Evolutionary conservation across 768 basidiomycete species (phyloP).

Genomic region (Wakefieldia striispora): DNA sequence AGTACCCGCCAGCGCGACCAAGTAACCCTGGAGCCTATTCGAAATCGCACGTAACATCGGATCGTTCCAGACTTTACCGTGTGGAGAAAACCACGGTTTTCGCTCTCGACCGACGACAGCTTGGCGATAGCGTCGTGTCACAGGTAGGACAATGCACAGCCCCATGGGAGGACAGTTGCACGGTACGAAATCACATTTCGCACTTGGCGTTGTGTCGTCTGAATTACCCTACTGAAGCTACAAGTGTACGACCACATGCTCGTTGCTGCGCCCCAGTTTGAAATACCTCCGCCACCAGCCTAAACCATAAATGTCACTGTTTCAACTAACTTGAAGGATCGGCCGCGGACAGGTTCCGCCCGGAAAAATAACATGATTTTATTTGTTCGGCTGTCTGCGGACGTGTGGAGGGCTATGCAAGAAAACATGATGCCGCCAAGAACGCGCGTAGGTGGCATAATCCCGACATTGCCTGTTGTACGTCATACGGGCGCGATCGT

Average conservation of each 20-base stretch:
- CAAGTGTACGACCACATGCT: too few species aligned
- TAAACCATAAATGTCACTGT: neutral
- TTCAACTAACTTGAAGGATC: neutral
- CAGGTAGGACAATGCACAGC: too few species aligned
- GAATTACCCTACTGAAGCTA: too few species aligned
- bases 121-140: too few species aligned
- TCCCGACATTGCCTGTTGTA: constrained; percentile 8
- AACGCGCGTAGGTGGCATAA: neutral
- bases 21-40: constrained; percentile 6
- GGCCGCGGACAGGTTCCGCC: neutral
- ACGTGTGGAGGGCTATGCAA: constrained; percentile 11
- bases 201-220: too few species aligned
- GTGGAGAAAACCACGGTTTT: neutral
- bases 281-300: too few species aligned
- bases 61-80: too few species aligned
- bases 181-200: too few species aligned
- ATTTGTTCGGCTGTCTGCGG: constrained; percentile 2
- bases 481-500: constrained; percentile 7
- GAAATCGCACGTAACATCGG: constrained; percentile 12
- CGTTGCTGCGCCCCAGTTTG: too few species aligned
- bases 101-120: neutral
- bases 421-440: constrained; percentile 9
- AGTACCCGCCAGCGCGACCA: neutral
- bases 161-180: too few species aligned
- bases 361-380: neutral